Evolutionary conservation across 2,329 filamentous ascomycete species (phyloP).

Genomic region (Macrophomina tecta): DNA sequence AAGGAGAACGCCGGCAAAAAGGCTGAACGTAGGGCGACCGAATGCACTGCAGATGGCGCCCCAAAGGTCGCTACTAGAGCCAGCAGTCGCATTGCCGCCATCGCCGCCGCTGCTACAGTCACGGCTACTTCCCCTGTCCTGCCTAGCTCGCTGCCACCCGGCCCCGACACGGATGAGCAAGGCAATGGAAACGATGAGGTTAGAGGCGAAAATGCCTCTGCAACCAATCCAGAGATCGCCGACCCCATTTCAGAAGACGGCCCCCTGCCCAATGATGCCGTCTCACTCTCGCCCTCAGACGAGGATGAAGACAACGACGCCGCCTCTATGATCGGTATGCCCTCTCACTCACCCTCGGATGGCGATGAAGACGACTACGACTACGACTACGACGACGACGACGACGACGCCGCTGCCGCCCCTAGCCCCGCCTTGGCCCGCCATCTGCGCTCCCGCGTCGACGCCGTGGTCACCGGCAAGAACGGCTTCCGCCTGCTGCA

Average conservation of each 20-base stretch:
- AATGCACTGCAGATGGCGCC: not conserved
- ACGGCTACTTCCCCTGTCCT: no score
- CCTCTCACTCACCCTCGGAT: no score
- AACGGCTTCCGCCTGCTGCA: constrained; percentile 22
- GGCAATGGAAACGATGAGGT: no score
- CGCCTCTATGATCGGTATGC: no score
- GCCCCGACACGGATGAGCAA: no score
- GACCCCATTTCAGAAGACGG: no score
- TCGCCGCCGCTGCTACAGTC: not conserved
- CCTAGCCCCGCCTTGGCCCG: not conserved
- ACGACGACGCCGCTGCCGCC: not conserved
- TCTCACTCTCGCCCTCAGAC: no score
- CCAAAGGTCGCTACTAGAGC: not conserved
- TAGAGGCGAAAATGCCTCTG: no score
- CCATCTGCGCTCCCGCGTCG: not conserved
- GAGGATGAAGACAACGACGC: no score
- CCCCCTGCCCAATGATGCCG: no score
- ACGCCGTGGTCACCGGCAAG: not conserved
- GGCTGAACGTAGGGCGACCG: not conserved
- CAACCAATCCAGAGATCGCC: no score
- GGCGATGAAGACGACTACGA: not conserved
- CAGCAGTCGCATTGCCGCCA: not conserved
- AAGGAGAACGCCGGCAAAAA: not conserved
- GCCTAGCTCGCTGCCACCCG: no score
- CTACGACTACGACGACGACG: not conserved